Evolutionary conservation across 1,284 basidiomycete species (phyloP).

Genomic region (Pascua guehoae): DNA sequence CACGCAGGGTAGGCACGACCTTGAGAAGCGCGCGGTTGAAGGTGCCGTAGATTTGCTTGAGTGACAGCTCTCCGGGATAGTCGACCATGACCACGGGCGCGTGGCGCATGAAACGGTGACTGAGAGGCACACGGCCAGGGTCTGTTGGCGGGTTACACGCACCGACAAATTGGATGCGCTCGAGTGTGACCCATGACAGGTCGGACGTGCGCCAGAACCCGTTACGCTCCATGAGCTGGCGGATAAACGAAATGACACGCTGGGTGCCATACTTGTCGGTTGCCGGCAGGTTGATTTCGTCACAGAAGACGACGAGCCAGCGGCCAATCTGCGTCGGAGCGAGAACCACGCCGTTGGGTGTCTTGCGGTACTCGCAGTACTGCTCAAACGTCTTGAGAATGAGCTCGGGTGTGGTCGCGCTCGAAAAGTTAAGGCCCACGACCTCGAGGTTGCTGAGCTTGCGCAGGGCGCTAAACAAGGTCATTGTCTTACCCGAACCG

Average conservation of each 20-base stretch:
- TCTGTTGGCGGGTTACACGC: constrained; percentile 99
- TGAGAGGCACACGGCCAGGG: constrained; percentile 96
- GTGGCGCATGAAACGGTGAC: constrained; percentile 94
- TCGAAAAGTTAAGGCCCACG: constrained; percentile 98
- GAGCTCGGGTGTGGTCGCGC: constrained; percentile 94
- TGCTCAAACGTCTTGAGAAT: constrained; percentile 99
- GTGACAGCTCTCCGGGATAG: constrained; percentile 93
- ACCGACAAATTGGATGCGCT: constrained; percentile 98
- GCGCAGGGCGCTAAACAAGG: constrained; percentile 94
- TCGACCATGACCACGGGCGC: constrained; percentile 99
- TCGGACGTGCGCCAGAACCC: constrained; percentile 95
- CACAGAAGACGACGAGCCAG: constrained; percentile 98
- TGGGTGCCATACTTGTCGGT: constrained; percentile 98
- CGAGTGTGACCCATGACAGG: constrained; percentile 95
- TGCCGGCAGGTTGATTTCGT: constrained; percentile 98
- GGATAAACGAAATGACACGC: constrained; percentile 95
- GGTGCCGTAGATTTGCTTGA: constrained; percentile 99
- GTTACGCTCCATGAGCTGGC: constrained; percentile 90
- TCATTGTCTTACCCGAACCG: constrained; percentile 99
- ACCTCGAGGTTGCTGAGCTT: constrained; percentile 99
- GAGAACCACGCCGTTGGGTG: constrained; percentile 91
- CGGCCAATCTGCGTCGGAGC: constrained; percentile 92
- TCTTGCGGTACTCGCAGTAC: constrained; percentile 98
- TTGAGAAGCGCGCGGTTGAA: constrained; percentile 96
- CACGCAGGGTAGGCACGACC: constrained; percentile 86